Evolutionary conservation across 139 green algal genomes (phyloP).

Genomic region (Spirogloea muscicola): DNA sequence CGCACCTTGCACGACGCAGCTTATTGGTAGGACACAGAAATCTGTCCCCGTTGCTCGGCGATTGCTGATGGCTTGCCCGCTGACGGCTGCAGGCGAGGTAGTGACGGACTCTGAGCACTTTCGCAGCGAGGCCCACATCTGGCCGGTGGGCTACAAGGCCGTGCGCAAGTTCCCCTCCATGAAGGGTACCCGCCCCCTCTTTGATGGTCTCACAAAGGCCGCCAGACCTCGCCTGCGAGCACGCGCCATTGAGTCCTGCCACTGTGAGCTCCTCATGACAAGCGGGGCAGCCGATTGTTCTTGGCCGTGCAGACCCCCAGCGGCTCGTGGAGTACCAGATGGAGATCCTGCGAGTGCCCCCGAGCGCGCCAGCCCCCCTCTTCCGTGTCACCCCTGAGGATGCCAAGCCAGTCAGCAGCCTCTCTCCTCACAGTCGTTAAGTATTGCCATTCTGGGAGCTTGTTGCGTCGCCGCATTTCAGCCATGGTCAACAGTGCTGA

Average conservation of each 20-base stretch:
- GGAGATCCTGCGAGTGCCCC: constrained; percentile 19
- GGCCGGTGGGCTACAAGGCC: constrained; percentile 4
- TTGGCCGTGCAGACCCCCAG: constrained; percentile 4
- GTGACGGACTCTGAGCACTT: constrained; percentile 31
- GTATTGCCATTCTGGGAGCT: no score
- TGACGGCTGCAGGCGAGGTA: constrained; percentile 16
- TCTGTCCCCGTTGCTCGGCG: background rate
- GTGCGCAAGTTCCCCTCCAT: background rate
- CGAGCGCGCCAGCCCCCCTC: background rate
- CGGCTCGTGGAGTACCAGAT: constrained; percentile 19
- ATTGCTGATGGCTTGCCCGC: background rate
- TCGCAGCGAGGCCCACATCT: constrained; percentile 3
- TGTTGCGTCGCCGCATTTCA: no score
- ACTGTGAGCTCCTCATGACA: background rate
- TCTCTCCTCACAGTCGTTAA: no score
- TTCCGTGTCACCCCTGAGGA: constrained; percentile 30
- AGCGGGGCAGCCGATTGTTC: background rate
- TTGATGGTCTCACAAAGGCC: background rate
- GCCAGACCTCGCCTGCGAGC: background rate
- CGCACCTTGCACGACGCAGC: no score
- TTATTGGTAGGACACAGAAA: no score
- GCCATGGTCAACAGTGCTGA: no score
- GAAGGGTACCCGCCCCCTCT: background rate
- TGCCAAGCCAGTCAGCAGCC: constrained; percentile 23
- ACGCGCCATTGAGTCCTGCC: background rate